phyloP scores from a whole-genome alignment of 2,329 filamentous ascomycete genomes.

The Alternaria sp. region DNA sequence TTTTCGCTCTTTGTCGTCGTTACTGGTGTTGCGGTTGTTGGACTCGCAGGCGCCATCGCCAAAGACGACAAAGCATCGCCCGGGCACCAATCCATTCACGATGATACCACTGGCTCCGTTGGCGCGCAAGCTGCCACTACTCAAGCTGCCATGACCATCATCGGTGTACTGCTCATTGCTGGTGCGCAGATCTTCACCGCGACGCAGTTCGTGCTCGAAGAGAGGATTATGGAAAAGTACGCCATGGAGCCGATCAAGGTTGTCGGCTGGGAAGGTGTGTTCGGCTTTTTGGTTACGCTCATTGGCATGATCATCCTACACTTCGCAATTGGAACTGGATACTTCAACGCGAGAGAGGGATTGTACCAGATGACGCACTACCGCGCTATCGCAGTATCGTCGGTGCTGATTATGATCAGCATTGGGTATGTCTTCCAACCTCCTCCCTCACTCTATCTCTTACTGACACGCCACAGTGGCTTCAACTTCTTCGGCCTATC shows the following conservation, averaged over 20 bases:
- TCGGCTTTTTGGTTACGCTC: constrained; percentile 82
- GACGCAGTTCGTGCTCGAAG: constrained; percentile 93
- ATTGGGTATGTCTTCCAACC: constrained; percentile 73
- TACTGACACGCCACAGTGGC: constrained; percentile 62
- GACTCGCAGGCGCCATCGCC: constrained; percentile 84
- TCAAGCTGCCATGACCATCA: constrained; percentile 70
- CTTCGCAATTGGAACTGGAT: constrained; percentile 77
- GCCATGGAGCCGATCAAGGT: constrained; percentile 85
- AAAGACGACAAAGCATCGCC: constrained; percentile 65
- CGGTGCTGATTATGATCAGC: constrained; percentile 92
- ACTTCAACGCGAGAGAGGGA: constrained; percentile 89
- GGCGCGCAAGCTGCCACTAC: constrained; percentile 52
- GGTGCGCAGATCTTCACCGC: constrained; percentile 96
- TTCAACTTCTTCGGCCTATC: constrained; percentile 99
- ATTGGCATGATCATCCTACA: constrained; percentile 82
- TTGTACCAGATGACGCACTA: constrained; percentile 80
- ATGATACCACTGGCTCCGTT: constrained; percentile 35
- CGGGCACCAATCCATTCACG: constrained; percentile 30
- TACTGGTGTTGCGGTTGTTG: constrained; percentile 84
- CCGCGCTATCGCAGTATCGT: constrained; percentile 74
- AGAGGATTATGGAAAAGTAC: constrained; percentile 85
- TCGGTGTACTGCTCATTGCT: constrained; percentile 90
- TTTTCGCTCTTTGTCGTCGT: constrained; percentile 85
- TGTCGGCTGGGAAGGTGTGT: constrained; percentile 95
- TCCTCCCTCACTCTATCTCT: background rate